These are phyloP conservation scores for Hypoxylon rickii DNA, from an alignment of 495 filamentous ascomycete genomes.

Conservation along the genomic window DNA sequence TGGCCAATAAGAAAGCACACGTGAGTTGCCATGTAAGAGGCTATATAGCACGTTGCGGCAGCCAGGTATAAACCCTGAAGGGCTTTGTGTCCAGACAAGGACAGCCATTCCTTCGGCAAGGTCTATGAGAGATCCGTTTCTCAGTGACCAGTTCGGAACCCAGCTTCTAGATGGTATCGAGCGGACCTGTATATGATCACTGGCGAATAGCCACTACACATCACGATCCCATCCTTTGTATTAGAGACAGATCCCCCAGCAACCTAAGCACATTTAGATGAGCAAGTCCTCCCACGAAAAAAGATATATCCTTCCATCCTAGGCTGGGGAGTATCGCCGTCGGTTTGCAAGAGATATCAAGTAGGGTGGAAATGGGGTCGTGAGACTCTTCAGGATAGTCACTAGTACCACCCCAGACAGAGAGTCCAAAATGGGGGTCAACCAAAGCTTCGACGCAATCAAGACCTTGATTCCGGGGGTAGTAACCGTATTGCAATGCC, in stretches of 20 bases:
- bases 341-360: too few species aligned
- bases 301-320: background rate
- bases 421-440: constrained; percentile 28
- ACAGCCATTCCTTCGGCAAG: too few species aligned
- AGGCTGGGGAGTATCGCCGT: too few species aligned
- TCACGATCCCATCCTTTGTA: too few species aligned
- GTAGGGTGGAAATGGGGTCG: background rate
- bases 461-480: constrained; percentile 33
- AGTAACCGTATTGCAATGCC: constrained; percentile 38
- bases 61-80: background rate
- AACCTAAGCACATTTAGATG: constrained; percentile 6
- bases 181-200: too few species aligned
- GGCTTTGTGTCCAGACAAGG: too few species aligned
- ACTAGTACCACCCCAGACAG: constrained; percentile 41
- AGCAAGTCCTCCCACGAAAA: background rate
- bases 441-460: constrained; percentile 27
- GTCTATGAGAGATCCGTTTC: too few species aligned
- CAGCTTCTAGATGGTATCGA: too few species aligned
- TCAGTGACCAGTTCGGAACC: too few species aligned
- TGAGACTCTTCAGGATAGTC: constrained; percentile 27
- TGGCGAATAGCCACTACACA: too few species aligned
- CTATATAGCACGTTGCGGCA: background rate
- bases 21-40: constrained; percentile 1
- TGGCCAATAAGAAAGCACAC: constrained; percentile 16
- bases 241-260: too few species aligned